Base-by-base conservation (phyloP, 495 filamentous ascomycete species). In the Hypoxylon fragiforme region DNA sequence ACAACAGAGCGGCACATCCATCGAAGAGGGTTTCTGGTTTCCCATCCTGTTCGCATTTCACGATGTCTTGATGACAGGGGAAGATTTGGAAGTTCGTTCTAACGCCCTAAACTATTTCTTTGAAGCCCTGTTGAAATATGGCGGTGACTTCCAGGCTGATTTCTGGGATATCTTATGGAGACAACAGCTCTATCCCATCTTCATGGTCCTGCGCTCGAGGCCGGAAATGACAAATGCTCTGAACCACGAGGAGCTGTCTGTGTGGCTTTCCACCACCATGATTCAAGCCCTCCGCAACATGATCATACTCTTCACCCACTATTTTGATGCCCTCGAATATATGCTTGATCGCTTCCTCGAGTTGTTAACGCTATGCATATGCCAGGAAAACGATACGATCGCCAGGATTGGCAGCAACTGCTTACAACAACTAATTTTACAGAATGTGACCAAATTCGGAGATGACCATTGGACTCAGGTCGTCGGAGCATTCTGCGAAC, bases 221-320 rank as follows among this genome's bases (percentile, higher is more conserved):
- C 94, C 92, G 0, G 94, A 99, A 69, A 95, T 97, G 89, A 83
- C 84, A 41, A 95, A 96, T 62, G 89, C 90, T 13, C 81, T 90
- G 2, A 96, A 90, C 52, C 91, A 96, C 57, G 94, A 99, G 67
- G 91, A 96, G 60, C 78, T 97, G 14, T 96, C 92, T 0, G 94
- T 99, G n/a, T 99, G 94, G 94, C 79, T 99, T 26, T 96, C 91
- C 9, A 99, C 94, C 0, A 99, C 94, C 14, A 97, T 99, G 91
- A 99, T 99, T 37, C 94, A 99, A 69, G 94, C 94, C 12, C 74
- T 99, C 56, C 84, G 94, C 39, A 97, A 96, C 71, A 96, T 99
- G 88, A 97, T 99, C 62, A 91, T 88, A 0, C 82, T 99, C 18
- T 97, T 99, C 66, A 99, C 94, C 0, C 94, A 99, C 69, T 97